Evolutionary conservation across 2,329 filamentous ascomycete genomes (phyloP), one percentile per base, ranked within the genome.

Genomic region (Penicillium sp.): DNA sequence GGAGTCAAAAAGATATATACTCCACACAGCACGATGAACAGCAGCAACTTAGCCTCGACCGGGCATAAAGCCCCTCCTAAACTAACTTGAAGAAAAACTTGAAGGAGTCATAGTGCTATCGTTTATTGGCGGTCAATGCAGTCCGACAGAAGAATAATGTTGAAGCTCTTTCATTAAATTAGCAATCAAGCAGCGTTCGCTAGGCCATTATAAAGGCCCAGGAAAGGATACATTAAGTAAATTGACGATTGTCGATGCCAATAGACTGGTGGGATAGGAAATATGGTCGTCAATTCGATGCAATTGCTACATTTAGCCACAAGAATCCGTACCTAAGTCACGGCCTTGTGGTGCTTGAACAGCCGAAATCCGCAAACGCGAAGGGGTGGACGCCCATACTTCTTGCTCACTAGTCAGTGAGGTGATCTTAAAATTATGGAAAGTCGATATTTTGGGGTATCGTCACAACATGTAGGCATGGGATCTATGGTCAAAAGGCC

Each of bases 251-350:
- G 79, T 81, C 0, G 78, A 78, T 55, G 75, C 77, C 63, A 83
- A 83, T 16, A 83, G 75, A 2, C 79, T 79, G 54, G 82, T 82
- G 0, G 81, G 81, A 52, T 80, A 79, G 0, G 78, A 76, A 42
- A 83, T 77, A 62, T 77, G 84, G 60, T 84, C 79, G 63, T 83
- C 78, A 8, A 72, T 62, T 63, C 61, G 63, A 26, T 16, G 8
- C 15, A 36, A 6, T 36, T 7, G 15, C 1, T 36, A 7, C 15
- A 4, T 24, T 26, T 33, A 41, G 4, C 38, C 8, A 12, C 38
- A 24, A 24, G 1, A 4, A 41, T 24, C 7, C 4, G 15, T 8
- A 7, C 34, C 16, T 8, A 23, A 9, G 1, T 24, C 38, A 6
- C 18, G 9, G 9, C 10, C 23, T 12, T 12, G 15, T 21, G 46